A percentile compares a stretch with the other conserved stretches of the same genome.
phyloP scores from a whole-genome alignment of 1,284 basidiomycete genomes.

The Megacollybia platyphylla region DNA sequence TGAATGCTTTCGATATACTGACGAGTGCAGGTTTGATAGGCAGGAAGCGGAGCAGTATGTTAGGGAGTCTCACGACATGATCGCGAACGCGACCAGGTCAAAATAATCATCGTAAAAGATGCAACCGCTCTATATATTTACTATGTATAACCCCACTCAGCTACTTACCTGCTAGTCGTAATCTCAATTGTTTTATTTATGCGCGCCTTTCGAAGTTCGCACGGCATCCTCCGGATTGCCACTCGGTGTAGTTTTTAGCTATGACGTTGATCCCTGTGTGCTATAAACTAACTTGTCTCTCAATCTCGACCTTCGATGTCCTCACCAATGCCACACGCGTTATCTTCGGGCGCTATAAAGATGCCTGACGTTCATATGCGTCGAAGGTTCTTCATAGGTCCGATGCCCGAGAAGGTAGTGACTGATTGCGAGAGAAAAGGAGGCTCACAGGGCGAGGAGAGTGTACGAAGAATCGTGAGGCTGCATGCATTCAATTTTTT shows the following conservation, averaged over 20 bases:
- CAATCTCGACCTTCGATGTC: too few relatives aligned
- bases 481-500: constrained; percentile 53
- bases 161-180: neutral
- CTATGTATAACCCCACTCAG: neutral
- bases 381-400: constrained; percentile 45
- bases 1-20: constrained; percentile 8
- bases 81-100: constrained; percentile 13
- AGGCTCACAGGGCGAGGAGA: constrained; percentile 18
- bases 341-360: neutral
- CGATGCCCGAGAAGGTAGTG: constrained; percentile 40
- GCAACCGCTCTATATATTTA: neutral
- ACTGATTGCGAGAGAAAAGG: constrained; percentile 8
- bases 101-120: neutral
- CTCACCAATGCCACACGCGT: too few relatives aligned
- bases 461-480: constrained; percentile 30
- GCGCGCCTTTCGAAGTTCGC: too few relatives aligned
- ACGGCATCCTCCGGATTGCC: too few relatives aligned
- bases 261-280: too few relatives aligned
- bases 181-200: too few relatives aligned
- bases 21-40: constrained; percentile 53
- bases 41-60: constrained; percentile 62
- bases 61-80: constrained; percentile 36
- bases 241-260: too few relatives aligned
- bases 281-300: too few relatives aligned
- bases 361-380: constrained; percentile 13